Base-by-base conservation (phyloP, 1,284 basidiomycete genomes). In the Microbotryum violaceum region DNA sequence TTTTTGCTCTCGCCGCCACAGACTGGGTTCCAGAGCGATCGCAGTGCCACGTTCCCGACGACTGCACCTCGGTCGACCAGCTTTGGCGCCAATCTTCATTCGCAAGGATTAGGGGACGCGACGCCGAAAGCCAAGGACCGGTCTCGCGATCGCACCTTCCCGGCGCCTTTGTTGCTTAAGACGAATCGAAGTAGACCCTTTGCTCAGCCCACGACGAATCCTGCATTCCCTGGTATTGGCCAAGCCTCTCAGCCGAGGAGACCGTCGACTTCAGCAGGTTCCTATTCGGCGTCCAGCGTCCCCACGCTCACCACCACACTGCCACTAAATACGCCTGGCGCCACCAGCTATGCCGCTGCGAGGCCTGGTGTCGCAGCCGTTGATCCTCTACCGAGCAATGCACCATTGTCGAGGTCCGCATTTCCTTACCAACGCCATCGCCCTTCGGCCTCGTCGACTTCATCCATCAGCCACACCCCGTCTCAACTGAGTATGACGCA, bases 111-210 rank as follows among this genome's bases (percentile, higher is more conserved):
- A 21, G 46, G 46, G 33, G 54, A 12, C n/a, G 49, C 47, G 16
- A 12, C 44, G 6, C 33, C 56, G 1, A 33, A 50, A 10, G 29
- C 23, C n/a, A 47, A 33, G 20, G 60, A 56, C 3, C 44, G 54
- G 16, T 20, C 27, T 5, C 31, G 42, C 2, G 61, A 59, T 8
- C 66, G 66, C 27, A 61, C 60, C 25, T 68, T 65, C 23, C 66
- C 66, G 0, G 66, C 66, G 2, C 66, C 66, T 12, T 54, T 68
- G 8, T 37, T 61, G 8, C 61, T 68, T 33, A 62, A 60, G 27
- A 48, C 57, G 44, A 61, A 56, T 6, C 52, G 37, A 18, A 42
- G 16, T 31, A 57, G 49, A 45, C 14, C 47, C 9, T 58, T 58
- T 27, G 50, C 44, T 21, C 47, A 14, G 16, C 37, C 37, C 37